Evolutionary conservation across 257 asterid species (phyloP).

Genomic region (Capsicum chinense): DNA sequence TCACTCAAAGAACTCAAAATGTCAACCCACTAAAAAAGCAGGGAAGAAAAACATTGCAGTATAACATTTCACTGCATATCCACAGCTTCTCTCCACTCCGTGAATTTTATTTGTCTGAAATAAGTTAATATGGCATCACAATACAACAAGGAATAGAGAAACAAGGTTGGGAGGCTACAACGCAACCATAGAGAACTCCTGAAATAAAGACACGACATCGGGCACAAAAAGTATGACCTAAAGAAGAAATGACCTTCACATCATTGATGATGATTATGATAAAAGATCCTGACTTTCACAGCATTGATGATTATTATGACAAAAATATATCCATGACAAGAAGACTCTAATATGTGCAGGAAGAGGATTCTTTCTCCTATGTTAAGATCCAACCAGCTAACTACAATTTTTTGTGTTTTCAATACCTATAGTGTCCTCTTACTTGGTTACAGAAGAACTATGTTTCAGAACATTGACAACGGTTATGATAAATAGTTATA

Average conservation of each 20-base stretch:
- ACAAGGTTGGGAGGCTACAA: not conserved
- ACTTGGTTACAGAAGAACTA: not conserved
- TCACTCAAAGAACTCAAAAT: not conserved
- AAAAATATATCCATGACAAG: not conserved
- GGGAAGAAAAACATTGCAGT: not conserved
- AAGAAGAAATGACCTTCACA: not conserved
- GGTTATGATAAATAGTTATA: not conserved
- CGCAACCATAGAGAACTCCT: not conserved
- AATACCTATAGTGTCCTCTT: not conserved
- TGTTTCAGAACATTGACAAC: not conserved
- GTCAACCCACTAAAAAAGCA: not conserved
- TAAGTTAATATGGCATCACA: not conserved
- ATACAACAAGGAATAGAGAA: constrained; percentile 7
- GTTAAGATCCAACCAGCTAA: not conserved
- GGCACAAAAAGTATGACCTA: not conserved
- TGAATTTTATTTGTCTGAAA: constrained; percentile 6
- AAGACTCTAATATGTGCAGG: not conserved
- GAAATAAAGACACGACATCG: not conserved
- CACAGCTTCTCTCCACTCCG: not conserved
- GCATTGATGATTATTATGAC: not conserved
- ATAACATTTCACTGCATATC: not conserved
- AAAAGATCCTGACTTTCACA: not conserved
- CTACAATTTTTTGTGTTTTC: not conserved
- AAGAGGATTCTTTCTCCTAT: not conserved
- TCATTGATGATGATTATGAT: not conserved